Percentiles rank a stretch among this genome's conserved stretches.
Conservation (phyloP, 108 stramenopile genomes). For the Fragilaria radians region DNA sequence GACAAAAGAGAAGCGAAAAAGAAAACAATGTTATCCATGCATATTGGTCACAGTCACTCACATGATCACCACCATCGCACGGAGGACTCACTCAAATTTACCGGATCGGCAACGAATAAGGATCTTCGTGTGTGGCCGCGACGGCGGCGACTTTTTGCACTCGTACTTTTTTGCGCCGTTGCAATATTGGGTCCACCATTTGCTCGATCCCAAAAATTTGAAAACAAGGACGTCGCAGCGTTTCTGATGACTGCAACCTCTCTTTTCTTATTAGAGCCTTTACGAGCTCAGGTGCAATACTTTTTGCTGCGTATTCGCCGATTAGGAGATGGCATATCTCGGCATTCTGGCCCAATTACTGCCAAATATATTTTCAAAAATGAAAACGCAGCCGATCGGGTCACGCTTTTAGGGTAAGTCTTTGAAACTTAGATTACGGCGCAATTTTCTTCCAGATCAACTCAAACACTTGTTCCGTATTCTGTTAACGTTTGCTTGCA, state of each 20-base stretch:
- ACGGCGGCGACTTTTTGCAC: conserved; percentile 31
- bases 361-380: conserved; percentile 44
- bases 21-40: conserved; percentile 25
- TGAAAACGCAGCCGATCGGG: conserved; percentile 69
- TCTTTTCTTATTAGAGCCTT: conserved; percentile 16
- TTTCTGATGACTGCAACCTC: conserved; percentile 23
- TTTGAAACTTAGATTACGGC: too few relatives aligned
- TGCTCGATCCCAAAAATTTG: conserved; percentile 4
- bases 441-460: too few relatives aligned
- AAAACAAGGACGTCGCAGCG: conserved; percentile 25
- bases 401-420: conserved; percentile 69
- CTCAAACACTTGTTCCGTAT: too few relatives aligned
- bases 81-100: too few relatives aligned
- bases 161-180: conserved; percentile 45
- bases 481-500: too few relatives aligned
- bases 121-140: neutral
- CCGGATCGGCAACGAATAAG: neutral
- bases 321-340: conserved; percentile 36
- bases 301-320: conserved; percentile 25
- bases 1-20: too few relatives aligned
- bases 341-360: conserved; percentile 24
- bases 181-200: conserved; percentile 38
- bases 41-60: conserved; percentile 45
- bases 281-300: conserved; percentile 29
- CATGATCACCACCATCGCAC: conserved; percentile 30